Evolutionary conservation across 2,329 filamentous ascomycete species (phyloP).

Genomic region (Fusarium stilboides): DNA sequence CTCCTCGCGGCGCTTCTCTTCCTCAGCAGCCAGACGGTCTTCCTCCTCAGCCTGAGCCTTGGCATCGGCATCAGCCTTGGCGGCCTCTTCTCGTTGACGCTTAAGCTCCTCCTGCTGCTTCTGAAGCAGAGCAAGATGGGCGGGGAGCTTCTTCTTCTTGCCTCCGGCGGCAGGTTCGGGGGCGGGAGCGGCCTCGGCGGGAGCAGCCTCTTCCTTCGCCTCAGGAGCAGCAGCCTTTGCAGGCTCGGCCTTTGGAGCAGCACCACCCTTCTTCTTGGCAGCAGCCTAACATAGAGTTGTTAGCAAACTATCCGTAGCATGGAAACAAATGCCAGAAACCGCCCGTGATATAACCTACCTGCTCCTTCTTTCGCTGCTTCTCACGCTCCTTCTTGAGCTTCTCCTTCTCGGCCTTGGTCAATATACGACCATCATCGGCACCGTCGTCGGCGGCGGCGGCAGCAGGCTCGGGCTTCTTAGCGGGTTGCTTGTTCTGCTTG

Average conservation of each 20-base stretch:
- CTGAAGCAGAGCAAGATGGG: constrained; percentile 80
- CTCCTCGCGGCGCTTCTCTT: constrained; percentile 78
- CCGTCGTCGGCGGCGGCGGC: constrained; percentile 69
- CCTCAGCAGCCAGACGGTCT: constrained; percentile 76
- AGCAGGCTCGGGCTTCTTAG: constrained; percentile 64
- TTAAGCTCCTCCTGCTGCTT: constrained; percentile 87
- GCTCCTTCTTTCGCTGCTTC: constrained; percentile 98
- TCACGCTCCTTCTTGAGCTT: constrained; percentile 98
- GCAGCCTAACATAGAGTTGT: constrained; percentile 63
- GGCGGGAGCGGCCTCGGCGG: constrained; percentile 41
- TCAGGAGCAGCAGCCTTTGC: constrained; percentile 62
- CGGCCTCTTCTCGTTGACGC: constrained; percentile 76
- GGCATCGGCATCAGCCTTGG: constrained; percentile 73
- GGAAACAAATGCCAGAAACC: background rate
- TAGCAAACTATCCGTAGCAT: constrained; percentile 21
- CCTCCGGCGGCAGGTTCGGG: constrained; percentile 62
- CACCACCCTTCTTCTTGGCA: constrained; percentile 82
- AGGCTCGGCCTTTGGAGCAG: constrained; percentile 48
- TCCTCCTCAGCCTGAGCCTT: constrained; percentile 76
- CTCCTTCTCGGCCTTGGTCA: constrained; percentile 99
- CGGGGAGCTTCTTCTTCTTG: constrained; percentile 91
- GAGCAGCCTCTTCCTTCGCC: constrained; percentile 74
- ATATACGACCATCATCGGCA: constrained; percentile 76
- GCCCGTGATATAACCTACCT: constrained; percentile 67
- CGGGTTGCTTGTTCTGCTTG: constrained; percentile 58